Percentiles rank a stretch among this genome's conserved stretches.
Conservation (phyloP, 148 eudicot genomes). For the Camellia granthamiana region DNA sequence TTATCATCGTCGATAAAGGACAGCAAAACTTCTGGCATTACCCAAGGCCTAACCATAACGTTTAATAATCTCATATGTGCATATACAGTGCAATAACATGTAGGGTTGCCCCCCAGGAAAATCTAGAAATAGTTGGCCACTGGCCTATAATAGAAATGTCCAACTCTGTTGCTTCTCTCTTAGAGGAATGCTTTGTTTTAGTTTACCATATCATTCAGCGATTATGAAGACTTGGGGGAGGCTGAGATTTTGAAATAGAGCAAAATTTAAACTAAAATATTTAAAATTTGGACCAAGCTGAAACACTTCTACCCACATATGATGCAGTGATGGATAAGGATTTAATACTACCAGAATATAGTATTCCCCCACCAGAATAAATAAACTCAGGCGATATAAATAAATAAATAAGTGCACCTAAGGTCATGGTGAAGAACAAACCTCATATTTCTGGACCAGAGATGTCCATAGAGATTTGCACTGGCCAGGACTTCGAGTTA, state of each 20-base stretch:
- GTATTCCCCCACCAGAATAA: neutral
- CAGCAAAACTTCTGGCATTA: neutral
- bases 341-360: neutral
- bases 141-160: neutral
- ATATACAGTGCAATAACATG: neutral
- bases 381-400: neutral
- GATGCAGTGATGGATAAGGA: neutral
- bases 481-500: constrained; percentile 77
- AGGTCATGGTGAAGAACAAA: constrained; percentile 28
- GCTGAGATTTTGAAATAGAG: neutral
- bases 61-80: neutral
- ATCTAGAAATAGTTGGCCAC: neutral
- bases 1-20: neutral
- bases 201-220: neutral
- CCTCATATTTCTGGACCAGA: constrained; percentile 89
- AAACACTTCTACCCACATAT: neutral
- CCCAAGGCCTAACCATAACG: neutral
- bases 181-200: neutral
- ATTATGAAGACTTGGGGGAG: neutral
- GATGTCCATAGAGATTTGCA: constrained; percentile 97
- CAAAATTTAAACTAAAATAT: neutral
- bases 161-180: too few relatives aligned
- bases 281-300: neutral
- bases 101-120: neutral
- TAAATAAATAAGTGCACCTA: neutral